phyloP scores from a whole-genome alignment of 306 rosid species.

The Macrotyloma uniflorum region DNA sequence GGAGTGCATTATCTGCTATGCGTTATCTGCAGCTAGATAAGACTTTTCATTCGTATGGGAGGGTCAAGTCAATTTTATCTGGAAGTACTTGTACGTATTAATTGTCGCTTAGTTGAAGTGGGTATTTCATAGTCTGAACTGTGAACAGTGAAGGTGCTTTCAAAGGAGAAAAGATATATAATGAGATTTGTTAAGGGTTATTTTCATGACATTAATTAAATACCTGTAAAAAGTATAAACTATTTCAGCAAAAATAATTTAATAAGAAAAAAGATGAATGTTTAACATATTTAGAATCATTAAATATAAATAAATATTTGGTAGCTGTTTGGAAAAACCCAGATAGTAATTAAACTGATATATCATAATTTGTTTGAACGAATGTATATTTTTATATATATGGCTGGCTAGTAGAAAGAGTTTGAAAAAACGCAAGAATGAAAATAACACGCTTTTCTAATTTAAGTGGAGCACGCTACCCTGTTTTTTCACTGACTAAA shows the following conservation, averaged over 20 bases:
- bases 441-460: slow-evolving; percentile 40
- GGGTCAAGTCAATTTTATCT: slow-evolving; percentile 20
- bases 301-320: not conserved
- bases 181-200: slow-evolving; percentile 1
- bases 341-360: not conserved
- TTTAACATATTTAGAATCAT: not conserved
- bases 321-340: not conserved
- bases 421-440: slow-evolving; percentile 34
- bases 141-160: not conserved
- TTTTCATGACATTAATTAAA: not conserved
- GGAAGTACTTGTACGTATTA: not conserved
- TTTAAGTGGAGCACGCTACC: slow-evolving; percentile 47
- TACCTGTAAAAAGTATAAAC: not conserved
- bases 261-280: not conserved
- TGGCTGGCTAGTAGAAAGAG: not conserved
- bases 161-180: not conserved
- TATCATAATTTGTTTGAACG: not conserved
- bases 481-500: slow-evolving; percentile 33
- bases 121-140: not conserved
- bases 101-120: slow-evolving; percentile 13
- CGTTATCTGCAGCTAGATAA: not conserved
- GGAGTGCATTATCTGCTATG: not conserved
- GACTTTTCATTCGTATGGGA: not conserved
- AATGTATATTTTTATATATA: not conserved
- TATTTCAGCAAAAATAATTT: not conserved